Evolutionary conservation across 805 yeast genomes (phyloP), one percentile per base, ranked within the genome.

Genomic region (Yamadazyma insecticola): DNA sequence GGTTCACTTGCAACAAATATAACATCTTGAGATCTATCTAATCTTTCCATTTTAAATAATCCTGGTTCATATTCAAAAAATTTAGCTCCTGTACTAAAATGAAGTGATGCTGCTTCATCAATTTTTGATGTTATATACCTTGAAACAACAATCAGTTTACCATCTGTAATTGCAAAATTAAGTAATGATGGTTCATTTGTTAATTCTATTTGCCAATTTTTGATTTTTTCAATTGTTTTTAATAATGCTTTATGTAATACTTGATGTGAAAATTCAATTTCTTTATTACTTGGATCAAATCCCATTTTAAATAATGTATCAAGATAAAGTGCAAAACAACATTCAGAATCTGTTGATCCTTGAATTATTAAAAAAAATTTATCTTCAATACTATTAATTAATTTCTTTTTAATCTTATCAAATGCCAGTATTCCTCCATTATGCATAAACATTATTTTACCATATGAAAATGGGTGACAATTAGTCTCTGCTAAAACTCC

Each of bases 1-100:
- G 98, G 98, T 52, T 92, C 98, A 12, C 95, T 82, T 1, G 98
- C 96, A 29, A 92, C 92, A 80, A 92, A 82, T n/a, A 90, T 81
- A 12, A 92, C 90, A 55, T 87, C 90, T 56, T 90, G 97, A 7
- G 92, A 83, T 32, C 97, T 71, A 56, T 89, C 95, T 38, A 85
- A 66, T 33, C 98, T 72, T 57, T 92, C 97, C 96, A 92, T 88
- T 48, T 84, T 74, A 63, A 86, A 92, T 49, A 87, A 83, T 13
- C 96, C 95, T 2, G 95, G 96, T 40, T 78, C 83, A 49, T 81
- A 80, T 58, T 92, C 98, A 22, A 81, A 78, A 57, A 92, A 92
- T 35, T 81, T 74, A 11, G 96, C 82, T 0, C 98, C 98, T 10
- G 96, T 82, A 38, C 95, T 82, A 55, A 90, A 92, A 59, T 92